Evolutionary conservation across 257 asterid species (phyloP).

Genomic region (Asclepias syriaca): DNA sequence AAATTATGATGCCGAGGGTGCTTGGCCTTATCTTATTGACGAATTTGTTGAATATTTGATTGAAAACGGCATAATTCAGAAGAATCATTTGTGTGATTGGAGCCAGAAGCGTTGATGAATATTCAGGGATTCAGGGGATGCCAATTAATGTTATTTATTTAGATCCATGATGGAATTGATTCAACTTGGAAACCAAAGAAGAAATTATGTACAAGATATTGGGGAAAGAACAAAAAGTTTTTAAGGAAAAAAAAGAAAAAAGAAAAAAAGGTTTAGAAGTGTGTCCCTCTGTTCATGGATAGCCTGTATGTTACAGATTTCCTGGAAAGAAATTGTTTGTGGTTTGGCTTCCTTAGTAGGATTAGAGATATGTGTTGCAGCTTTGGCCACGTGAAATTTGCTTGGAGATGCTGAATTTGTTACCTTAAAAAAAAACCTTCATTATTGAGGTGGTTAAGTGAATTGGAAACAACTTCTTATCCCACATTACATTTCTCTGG

Average conservation of each 20-base stretch:
- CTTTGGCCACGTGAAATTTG: not conserved
- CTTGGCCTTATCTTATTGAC: conserved; percentile 98
- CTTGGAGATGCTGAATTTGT: no score
- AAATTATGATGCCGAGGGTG: conserved; percentile 94
- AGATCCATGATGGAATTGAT: not conserved
- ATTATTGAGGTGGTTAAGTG: no score
- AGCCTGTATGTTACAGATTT: not conserved
- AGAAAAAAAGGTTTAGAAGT: not conserved
- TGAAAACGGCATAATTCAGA: conserved; percentile 61
- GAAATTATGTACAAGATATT: conserved; percentile 1
- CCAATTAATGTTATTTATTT: not conserved
- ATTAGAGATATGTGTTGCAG: not conserved
- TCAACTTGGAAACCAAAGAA: not conserved
- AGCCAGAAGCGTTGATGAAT: conserved; percentile 44
- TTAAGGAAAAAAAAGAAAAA: no score
- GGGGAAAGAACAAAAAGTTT: not conserved
- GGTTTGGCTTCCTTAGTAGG: conserved; percentile 7
- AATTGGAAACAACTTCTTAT: no score
- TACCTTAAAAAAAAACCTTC: no score
- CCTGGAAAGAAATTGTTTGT: conserved; percentile 1
- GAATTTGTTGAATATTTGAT: conserved; percentile 88
- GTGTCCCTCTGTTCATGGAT: not conserved
- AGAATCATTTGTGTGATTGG: conserved; percentile 65
- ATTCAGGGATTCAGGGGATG: not conserved
- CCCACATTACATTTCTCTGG: no score